Evolutionary conservation across 2,329 filamentous ascomycete genomes (phyloP), one percentile per base, ranked within the genome.

Genomic region (Trichophyton benhamiae): DNA sequence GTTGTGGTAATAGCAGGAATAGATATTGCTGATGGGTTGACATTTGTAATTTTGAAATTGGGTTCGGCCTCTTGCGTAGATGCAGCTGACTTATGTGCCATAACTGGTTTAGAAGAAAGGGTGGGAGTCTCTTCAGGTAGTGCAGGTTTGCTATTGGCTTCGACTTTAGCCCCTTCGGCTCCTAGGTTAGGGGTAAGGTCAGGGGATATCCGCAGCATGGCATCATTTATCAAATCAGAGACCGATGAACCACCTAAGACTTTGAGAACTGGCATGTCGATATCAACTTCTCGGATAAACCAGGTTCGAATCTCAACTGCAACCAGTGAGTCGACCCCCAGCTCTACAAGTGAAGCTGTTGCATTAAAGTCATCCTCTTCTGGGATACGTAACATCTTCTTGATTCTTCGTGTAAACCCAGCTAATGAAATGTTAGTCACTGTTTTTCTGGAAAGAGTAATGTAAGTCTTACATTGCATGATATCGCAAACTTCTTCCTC

Each of bases 331-430:
- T 66, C 64, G 5, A 66, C 60, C 13, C 65, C 65, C 1, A 58
- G 57, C 11, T 62, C 63, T 38, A 55, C 38, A 3, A 59, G 22
- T 13, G 57, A 41, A n/a, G 20, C 20, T 15, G 57, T 20, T 22
- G 61, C 61, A 11, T 61, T 60, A 53, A 68, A 6, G 66, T 63
- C 13, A 71, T 65, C 70, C 69, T 72, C 1, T 64, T 69, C 15
- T 66, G 64, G 46, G 72, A 71, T 55, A 71, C 70, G 71, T 66
- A 11, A 71, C 60, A 13, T 70, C 68, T 57, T 57, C 27, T 57
- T 57, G 17, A 57, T 57, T 17, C 53, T 27, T 57, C 60, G 42
- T 22, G 27, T 7, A 57, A 52, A 58, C 52, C 61, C 25, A 61
- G 52, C 57, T 63, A 57, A 30, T n/a, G 22, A 57, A n/a, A 30